Base-by-base conservation (phyloP, 139 green algal genomes). In the Chlorella sorokiniana region DNA sequence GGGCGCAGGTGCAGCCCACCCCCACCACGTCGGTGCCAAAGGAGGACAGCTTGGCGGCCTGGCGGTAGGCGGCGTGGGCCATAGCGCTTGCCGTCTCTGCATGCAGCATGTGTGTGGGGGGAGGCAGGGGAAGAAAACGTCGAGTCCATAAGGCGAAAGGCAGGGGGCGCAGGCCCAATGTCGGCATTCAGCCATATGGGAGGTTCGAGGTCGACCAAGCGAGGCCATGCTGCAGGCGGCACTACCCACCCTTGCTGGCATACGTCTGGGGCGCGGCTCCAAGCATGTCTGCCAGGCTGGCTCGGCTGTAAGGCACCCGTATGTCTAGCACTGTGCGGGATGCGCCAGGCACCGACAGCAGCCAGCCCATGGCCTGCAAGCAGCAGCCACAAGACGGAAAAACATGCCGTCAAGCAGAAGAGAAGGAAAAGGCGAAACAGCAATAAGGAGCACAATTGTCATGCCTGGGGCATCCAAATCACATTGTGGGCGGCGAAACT, bases 321-420 rank as follows among this genome's bases (percentile, higher is more conserved):
- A 86, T 86, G 48, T 96, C 93, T 48, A 96, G 74, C 7, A 98
- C 86, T 0, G 93, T 96, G 44, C 79, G 86, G 25, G 91, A 95
- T 0, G 93, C 93, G n/a, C 93, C 92, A 9, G 93, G 94, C 3
- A 95, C 89, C 16, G 82, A 80, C 44, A 96, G 81, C 59, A 98
- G 81, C 93, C 93, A 95, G 0, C 89, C 85, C 3, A 92, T 54
- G 8, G 86, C 90, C 90, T 96, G 90, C 61, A 73, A 27, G 41
- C 27, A 2, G 29, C 48, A 5, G 79, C 37, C 25, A 42, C 16
- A 16, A 16, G 48, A 59, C 16, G n/a, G n/a, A n/a, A n/a, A 40
- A 9, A n/a, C 31, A 38, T 40, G 37, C 2, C 4, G 37, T 62
- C 51, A 61, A 31, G 31, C 22, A 64, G 52, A 74, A 44, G 52